phyloP scores from a whole-genome alignment of 1,284 basidiomycete species.

The Rhodotorula sp. region DNA sequence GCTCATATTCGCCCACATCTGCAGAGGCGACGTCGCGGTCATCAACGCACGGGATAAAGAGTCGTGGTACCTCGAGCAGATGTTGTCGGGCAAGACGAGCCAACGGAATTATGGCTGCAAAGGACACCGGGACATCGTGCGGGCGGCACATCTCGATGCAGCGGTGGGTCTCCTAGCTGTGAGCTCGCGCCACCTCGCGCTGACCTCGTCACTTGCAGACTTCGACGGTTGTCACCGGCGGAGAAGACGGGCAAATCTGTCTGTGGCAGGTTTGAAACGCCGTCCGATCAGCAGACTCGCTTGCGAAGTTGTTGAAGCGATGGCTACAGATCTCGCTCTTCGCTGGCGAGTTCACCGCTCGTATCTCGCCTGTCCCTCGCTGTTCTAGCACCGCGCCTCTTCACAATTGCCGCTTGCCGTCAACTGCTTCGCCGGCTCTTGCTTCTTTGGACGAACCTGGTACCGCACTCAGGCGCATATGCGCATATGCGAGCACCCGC shows the following conservation, averaged over 20 bases:
- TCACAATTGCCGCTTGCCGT: too few relatives aligned
- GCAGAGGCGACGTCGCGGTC: conserved; percentile 40
- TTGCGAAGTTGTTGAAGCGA: not conserved
- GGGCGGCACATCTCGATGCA: conserved; percentile 35
- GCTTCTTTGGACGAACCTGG: too few relatives aligned
- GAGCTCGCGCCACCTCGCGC: too few relatives aligned
- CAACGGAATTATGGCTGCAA: conserved; percentile 1
- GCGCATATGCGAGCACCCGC: too few relatives aligned
- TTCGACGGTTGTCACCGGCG: conserved; percentile 37
- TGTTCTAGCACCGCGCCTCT: too few relatives aligned
- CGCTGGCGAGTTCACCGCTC: too few relatives aligned
- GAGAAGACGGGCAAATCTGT: conserved; percentile 42
- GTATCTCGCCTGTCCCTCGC: too few relatives aligned
- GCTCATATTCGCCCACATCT: too few relatives aligned
- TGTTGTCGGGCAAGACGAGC: not conserved
- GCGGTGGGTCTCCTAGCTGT: not conserved
- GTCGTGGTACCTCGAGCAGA: conserved; percentile 41
- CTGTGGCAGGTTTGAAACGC: conserved; percentile 34
- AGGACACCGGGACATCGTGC: conserved; percentile 43
- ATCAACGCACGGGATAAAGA: conserved; percentile 34
- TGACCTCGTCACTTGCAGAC: not conserved
- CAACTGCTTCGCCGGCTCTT: too few relatives aligned
- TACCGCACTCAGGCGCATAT: too few relatives aligned
- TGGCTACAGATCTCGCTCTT: not conserved
- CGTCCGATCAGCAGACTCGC: not conserved